Conservation (phyloP, 352 stramenopile species). For the Blastocystis sp. region DNA sequence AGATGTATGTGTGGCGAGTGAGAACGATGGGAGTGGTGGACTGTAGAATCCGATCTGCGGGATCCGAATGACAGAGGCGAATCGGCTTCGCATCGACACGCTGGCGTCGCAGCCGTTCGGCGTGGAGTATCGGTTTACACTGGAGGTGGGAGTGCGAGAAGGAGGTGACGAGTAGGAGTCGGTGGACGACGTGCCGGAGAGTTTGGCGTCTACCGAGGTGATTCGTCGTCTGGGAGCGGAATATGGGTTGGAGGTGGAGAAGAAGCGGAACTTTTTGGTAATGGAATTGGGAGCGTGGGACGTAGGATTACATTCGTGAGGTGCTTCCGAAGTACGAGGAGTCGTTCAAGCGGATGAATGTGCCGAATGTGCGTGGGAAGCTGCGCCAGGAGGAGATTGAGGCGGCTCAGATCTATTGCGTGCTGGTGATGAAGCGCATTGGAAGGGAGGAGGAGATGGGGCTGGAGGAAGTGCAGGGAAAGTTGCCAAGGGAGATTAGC, state of each 20-base stretch:
- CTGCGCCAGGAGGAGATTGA: neutral
- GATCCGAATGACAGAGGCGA: neutral
- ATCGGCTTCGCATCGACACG: neutral
- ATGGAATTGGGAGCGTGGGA: neutral
- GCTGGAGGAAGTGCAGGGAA: neutral
- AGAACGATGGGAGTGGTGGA: neutral
- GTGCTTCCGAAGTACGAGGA: neutral
- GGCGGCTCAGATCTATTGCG: conserved; percentile 26
- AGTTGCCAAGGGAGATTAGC: neutral
- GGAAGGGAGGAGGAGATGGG: neutral
- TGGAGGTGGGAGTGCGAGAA: neutral
- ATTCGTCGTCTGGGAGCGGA: neutral
- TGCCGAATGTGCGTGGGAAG: neutral
- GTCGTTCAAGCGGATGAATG: neutral
- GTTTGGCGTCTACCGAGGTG: neutral
- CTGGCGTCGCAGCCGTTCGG: neutral
- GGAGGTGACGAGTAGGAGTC: neutral
- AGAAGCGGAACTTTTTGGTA: conserved; percentile 22
- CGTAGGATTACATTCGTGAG: conserved; percentile 42
- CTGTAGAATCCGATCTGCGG: conserved; percentile 16
- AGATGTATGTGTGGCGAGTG: conserved; percentile 14
- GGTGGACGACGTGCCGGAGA: conserved; percentile 21
- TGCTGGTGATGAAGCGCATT: neutral
- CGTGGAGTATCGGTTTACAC: neutral
- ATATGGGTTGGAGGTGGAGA: neutral